Conservation (phyloP, 2,329 filamentous ascomycete genomes). For the Hypoxylon sp. region DNA sequence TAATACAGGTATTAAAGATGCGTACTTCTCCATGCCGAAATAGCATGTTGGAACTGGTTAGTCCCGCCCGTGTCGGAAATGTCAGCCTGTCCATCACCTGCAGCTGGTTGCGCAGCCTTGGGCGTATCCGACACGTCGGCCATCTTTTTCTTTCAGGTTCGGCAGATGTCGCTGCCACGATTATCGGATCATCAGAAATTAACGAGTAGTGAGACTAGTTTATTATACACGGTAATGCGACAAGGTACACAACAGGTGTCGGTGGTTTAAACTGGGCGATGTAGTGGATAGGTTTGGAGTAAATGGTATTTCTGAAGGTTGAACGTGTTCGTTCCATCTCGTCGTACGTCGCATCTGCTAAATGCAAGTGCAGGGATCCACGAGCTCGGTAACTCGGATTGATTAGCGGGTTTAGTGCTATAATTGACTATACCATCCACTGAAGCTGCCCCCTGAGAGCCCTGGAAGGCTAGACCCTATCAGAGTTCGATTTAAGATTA, state of each 20-base stretch:
- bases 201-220: slow-evolving; percentile 8
- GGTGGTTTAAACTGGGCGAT: slow-evolving; percentile 7
- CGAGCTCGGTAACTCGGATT: slow-evolving; percentile 28
- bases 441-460: slow-evolving; percentile 33
- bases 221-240: slow-evolving; percentile 14
- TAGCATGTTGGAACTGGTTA: slow-evolving; percentile 97
- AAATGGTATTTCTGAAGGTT: slow-evolving; percentile 38
- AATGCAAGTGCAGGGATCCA: slow-evolving; percentile 42
- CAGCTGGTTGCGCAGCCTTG: slow-evolving; percentile 48
- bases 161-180: slow-evolving; percentile 44
- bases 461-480: slow-evolving; percentile 22
- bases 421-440: slow-evolving; percentile 27
- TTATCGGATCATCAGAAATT: slow-evolving; percentile 47
- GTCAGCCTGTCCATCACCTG: slow-evolving; percentile 44
- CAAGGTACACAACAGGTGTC: not conserved
- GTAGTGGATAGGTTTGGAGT: slow-evolving; percentile 13
- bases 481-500: slow-evolving; percentile 12
- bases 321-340: slow-evolving; percentile 43
- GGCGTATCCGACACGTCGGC: slow-evolving; percentile 50
- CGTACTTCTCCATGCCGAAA: slow-evolving; percentile 95
- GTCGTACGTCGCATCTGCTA: slow-evolving; percentile 35
- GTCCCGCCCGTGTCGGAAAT: slow-evolving; percentile 66
- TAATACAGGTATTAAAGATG: slow-evolving; percentile 25
- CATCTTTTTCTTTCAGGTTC: slow-evolving; percentile 40
- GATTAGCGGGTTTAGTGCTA: slow-evolving; percentile 33